A percentile compares a stretch with the other conserved stretches of the same genome.
phyloP scores from a whole-genome alignment of 805 yeast species.

The Metschnikowia arizonensis region DNA sequence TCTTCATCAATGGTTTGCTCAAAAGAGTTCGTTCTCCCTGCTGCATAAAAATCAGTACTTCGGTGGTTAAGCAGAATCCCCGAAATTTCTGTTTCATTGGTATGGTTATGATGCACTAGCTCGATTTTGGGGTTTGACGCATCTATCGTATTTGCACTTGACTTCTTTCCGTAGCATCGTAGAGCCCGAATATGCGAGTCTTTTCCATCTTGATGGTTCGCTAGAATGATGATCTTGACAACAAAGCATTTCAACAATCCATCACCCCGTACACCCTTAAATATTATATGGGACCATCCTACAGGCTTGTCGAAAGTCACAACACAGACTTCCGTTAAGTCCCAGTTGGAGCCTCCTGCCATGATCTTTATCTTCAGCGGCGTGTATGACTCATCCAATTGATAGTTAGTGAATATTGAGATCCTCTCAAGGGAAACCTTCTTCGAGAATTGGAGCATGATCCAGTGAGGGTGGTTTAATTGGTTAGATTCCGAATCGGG shows the following conservation, averaged over 20 bases:
- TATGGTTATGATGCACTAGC: neutral
- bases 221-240: conserved; percentile 55
- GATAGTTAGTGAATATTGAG: conserved; percentile 65
- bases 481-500: conserved; percentile 29
- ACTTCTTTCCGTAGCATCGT: conserved; percentile 46
- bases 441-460: conserved; percentile 77
- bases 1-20: conserved; percentile 11
- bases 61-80: conserved; percentile 15
- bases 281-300: conserved; percentile 73
- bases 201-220: conserved; percentile 93
- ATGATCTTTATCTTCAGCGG: conserved; percentile 63
- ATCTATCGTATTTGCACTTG: conserved; percentile 11
- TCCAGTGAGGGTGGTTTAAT: conserved; percentile 69
- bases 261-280: conserved; percentile 51
- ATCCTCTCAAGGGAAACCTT: conserved; percentile 65
- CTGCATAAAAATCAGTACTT: neutral
- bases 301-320: conserved; percentile 59
- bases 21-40: conserved; percentile 4
- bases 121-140: neutral
- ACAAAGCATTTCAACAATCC: conserved; percentile 63
- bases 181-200: conserved; percentile 86
- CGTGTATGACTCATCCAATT: conserved; percentile 86
- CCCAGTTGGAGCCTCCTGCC: conserved; percentile 78
- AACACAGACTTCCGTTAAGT: conserved; percentile 60
- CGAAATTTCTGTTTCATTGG: conserved; percentile 6